phyloP scores from a whole-genome alignment of 225 moss, liverwort and hornwort genomes.

The Antitrichia curtipendula region DNA sequence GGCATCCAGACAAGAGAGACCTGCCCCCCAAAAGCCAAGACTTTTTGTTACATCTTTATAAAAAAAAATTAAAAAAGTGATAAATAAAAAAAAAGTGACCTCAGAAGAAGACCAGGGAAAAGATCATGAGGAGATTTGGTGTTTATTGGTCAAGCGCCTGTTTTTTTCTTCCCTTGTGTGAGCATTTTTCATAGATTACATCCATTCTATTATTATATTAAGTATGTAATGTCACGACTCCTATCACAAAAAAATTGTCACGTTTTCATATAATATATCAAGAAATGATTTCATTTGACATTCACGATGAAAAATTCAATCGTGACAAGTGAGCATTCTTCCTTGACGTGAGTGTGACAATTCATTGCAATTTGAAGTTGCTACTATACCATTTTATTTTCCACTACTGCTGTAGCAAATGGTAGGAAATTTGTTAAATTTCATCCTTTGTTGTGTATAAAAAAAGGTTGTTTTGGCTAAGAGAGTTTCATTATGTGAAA shows the following conservation, averaged over 20 bases:
- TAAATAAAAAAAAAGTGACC: neutral
- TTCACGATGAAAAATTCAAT: no score
- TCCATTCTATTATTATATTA: neutral
- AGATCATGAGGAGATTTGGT: neutral
- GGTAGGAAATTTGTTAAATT: neutral
- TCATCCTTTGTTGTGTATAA: neutral
- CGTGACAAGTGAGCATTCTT: fast-evolving
- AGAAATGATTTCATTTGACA: no score
- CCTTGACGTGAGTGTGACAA: fast-evolving
- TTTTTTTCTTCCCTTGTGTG: fast-evolving
- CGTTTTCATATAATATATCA: no score
- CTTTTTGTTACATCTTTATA: no score
- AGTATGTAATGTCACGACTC: neutral
- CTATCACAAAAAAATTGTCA: neutral
- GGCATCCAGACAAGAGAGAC: neutral
- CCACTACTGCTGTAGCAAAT: neutral
- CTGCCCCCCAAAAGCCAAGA: neutral
- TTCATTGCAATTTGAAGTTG: neutral
- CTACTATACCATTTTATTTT: neutral
- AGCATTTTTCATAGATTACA: neutral
- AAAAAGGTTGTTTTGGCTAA: neutral
- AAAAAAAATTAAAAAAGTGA: neutral
- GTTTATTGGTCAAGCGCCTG: neutral
- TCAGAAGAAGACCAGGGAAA: neutral
- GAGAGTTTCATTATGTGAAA: neutral